Percentiles rank a stretch among this genome's conserved stretches.
phyloP scores from a whole-genome alignment of 1,139 yeast species.

The Geotrichum histeridarum region DNA sequence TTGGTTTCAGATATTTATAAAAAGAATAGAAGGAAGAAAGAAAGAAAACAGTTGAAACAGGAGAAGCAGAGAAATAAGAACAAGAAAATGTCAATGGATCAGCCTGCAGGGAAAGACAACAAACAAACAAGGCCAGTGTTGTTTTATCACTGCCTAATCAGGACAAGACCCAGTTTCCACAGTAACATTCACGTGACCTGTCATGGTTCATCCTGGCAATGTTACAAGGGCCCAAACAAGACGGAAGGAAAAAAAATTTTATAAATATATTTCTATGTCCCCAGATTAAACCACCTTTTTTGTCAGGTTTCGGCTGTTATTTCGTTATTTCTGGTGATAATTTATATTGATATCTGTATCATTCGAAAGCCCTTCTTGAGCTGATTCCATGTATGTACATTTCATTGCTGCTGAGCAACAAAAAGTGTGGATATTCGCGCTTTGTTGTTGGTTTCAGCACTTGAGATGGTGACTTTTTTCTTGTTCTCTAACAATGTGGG shows the following conservation, averaged over 20 bases:
- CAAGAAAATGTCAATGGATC: background rate
- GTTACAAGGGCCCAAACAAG: background rate
- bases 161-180: constrained; percentile 3
- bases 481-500: too few species aligned
- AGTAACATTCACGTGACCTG: constrained; percentile 1
- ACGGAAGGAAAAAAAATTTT: background rate
- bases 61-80: background rate
- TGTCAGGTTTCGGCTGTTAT: background rate
- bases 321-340: too few species aligned
- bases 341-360: too few species aligned
- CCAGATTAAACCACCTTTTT: background rate
- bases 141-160: constrained; percentile 1
- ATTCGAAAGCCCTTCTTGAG: too few species aligned
- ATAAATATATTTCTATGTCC: constrained; percentile 1
- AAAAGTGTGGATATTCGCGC: too few species aligned
- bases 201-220: background rate
- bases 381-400: too few species aligned
- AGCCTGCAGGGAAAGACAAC: background rate
- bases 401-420: too few species aligned
- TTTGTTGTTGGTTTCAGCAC: too few species aligned
- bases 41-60: background rate
- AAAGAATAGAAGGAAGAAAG: background rate
- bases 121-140: background rate
- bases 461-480: too few species aligned
- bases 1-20: too few species aligned